Evolutionary conservation across 176 grass and related monocot species (phyloP), one percentile per base, ranked within the genome.

Genomic region (Triticum monococcum): DNA sequence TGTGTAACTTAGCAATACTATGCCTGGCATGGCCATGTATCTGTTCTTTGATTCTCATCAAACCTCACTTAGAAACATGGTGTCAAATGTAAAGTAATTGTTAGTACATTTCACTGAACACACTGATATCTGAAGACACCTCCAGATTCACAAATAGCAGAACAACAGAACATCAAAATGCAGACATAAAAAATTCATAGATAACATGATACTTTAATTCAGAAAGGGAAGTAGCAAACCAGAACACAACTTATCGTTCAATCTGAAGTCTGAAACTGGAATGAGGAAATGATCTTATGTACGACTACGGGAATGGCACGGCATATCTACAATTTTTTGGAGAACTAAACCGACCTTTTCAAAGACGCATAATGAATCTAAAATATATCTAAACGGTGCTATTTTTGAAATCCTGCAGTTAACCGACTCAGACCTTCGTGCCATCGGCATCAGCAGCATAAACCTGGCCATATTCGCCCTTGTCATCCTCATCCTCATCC

Each of bases 381-480:
- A 17, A 32, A 45, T 56, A 65, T 71, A 84, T 32, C 71, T 40
- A 84, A 30, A 5, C 30, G 50, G 50, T 24, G 20, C 68, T 69
- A 77, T 52, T 76, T 43, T 68, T 84, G 31, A 28, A 84, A 75
- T 48, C 68, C 17, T 16, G 68, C 46, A 2, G 35, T 45, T 7
- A 8, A 32, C 45, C 3, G 12, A 3, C 32, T 92, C 69, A 92
- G 81, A 90, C 77, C 77, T 90, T 90, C 0, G 84, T 12, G 16
- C 32, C 84, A 43, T 75, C 77, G 0, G 52, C 64, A 18, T 89
- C 89, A 33, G 77, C 43, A 45, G 87, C 77, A 26, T 89, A 95
- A 86, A 95, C 91, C 68, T 91, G 87, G 20, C 94, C 91, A 54
- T 95, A 95, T 32, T 95, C 87, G 2, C 91, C 91, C 82, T 92